These are phyloP conservation scores for Naganishia cerealis DNA, from an alignment of 1,284 basidiomycete species.

Conservation along the genomic window DNA sequence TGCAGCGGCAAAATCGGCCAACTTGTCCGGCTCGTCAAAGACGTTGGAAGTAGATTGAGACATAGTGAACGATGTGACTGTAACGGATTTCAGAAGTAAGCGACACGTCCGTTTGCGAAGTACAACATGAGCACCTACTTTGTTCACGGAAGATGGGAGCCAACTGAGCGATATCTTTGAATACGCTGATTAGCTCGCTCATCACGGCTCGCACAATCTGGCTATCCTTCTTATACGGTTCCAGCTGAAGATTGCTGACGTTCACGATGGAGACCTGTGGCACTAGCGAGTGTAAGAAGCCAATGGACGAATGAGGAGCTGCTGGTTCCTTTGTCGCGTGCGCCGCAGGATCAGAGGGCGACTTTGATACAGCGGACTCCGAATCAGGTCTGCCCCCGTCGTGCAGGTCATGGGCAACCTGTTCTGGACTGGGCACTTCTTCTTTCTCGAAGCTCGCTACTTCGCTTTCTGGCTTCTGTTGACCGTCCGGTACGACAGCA, in stretches of 20 bases:
- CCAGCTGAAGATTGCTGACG: slow-evolving; percentile 77
- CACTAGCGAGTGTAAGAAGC: slow-evolving; percentile 74
- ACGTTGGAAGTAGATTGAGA: slow-evolving; percentile 94
- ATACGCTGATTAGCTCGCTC: slow-evolving; percentile 93
- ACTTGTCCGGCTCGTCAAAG: slow-evolving; percentile 96
- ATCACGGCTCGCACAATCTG: slow-evolving; percentile 94
- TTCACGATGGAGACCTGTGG: slow-evolving; percentile 87
- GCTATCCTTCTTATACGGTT: slow-evolving; percentile 87
- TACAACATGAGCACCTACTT: slow-evolving; percentile 52
- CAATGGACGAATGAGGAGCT: slow-evolving; percentile 52
- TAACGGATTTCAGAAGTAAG: slow-evolving; percentile 27
- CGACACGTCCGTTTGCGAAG: background rate
- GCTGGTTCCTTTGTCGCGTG: background rate
- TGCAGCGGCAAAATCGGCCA: slow-evolving; percentile 96
- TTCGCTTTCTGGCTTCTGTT: slow-evolving; percentile 42
- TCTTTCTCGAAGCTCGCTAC: slow-evolving; percentile 63
- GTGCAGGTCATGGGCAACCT: slow-evolving; percentile 54
- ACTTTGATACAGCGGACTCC: slow-evolving; percentile 39
- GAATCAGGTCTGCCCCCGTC: background rate
- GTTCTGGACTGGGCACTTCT: slow-evolving; percentile 57
- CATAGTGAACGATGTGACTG: slow-evolving; percentile 73
- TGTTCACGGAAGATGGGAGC: slow-evolving; percentile 98
- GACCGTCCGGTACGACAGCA: slow-evolving; percentile 37
- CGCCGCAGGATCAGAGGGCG: slow-evolving; percentile 57
- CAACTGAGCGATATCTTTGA: slow-evolving; percentile 97